phyloP scores from a whole-genome alignment of 208 protist species.

The Lotmaria passim region DNA sequence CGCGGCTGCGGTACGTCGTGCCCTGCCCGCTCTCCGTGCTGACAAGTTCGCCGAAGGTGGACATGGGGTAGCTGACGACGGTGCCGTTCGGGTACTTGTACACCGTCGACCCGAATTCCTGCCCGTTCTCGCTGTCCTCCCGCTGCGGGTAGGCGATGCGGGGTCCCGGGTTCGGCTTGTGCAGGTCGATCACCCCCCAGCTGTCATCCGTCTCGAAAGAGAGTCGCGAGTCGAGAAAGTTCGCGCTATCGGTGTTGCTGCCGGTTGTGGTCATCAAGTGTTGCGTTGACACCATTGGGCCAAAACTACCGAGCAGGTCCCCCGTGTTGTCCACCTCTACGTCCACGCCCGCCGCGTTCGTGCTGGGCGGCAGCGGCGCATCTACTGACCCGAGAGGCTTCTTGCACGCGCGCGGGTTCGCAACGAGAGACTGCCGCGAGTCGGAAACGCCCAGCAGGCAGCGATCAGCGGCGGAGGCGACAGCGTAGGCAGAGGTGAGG shows the following conservation, averaged over 20 bases:
- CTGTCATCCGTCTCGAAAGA: slow-evolving; percentile 15
- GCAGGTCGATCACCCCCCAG: slow-evolving; percentile 16
- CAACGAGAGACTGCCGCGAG: neutral
- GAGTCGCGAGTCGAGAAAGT: neutral
- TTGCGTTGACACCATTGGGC: slow-evolving; percentile 33
- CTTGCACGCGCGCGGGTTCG: neutral
- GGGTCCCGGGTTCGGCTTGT: slow-evolving; percentile 32
- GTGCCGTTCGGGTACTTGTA: slow-evolving; percentile 39
- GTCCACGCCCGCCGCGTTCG: neutral
- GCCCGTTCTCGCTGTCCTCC: slow-evolving; percentile 3
- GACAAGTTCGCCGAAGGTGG: slow-evolving; percentile 38
- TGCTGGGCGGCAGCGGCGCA: neutral
- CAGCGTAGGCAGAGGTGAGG: slow-evolving; percentile 30
- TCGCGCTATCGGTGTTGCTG: slow-evolving; percentile 1
- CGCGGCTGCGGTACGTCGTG: slow-evolving; percentile 8
- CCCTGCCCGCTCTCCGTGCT: slow-evolving; percentile 24
- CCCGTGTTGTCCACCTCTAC: neutral
- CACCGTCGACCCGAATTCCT: slow-evolving; percentile 23
- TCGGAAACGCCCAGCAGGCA: slow-evolving; percentile 22
- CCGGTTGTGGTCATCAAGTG: slow-evolving; percentile 1
- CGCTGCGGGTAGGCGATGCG: slow-evolving; percentile 17
- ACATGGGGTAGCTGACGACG: slow-evolving; percentile 33
- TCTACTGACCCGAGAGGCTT: neutral
- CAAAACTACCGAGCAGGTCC: slow-evolving; percentile 28
- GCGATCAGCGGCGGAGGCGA: slow-evolving; percentile 29